phyloP scores from a whole-genome alignment of 495 filamentous ascomycete genomes.

The Sordaria brevicollis region DNA sequence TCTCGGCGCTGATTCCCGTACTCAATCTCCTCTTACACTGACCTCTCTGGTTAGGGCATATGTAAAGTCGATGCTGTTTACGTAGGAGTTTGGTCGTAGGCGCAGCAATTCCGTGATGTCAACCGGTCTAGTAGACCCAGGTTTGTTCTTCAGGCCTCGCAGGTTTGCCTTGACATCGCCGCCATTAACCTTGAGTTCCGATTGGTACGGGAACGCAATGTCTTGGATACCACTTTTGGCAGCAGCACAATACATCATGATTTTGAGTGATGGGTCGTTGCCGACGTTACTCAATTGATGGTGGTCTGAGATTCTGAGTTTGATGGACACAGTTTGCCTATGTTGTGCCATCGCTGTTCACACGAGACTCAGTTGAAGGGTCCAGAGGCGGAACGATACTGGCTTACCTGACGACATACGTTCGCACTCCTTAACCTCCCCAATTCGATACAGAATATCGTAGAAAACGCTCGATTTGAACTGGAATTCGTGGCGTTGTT shows the following conservation, averaged over 20 bases:
- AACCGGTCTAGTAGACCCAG: constrained; percentile 83
- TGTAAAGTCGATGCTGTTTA: constrained; percentile 72
- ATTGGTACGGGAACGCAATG: constrained; percentile 80
- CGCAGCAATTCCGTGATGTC: constrained; percentile 76
- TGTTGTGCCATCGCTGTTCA: constrained; percentile 47
- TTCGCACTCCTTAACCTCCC: constrained; percentile 53
- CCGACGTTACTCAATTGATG: constrained; percentile 38
- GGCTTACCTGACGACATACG: constrained; percentile 35
- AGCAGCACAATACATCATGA: constrained; percentile 75
- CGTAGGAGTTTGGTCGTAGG: constrained; percentile 50
- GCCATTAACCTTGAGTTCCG: constrained; percentile 82
- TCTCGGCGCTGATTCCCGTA: not conserved
- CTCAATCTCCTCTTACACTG: constrained; percentile 9
- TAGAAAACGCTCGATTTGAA: constrained; percentile 81
- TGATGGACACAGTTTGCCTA: constrained; percentile 42
- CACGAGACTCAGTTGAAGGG: constrained; percentile 5
- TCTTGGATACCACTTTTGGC: constrained; percentile 53
- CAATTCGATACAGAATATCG: constrained; percentile 48
- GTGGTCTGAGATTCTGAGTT: constrained; percentile 41
- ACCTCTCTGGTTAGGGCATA: constrained; percentile 89
- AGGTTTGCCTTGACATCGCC: constrained; percentile 82
- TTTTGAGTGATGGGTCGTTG: constrained; percentile 42
- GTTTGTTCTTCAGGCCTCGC: constrained; percentile 87
- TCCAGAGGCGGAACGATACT: not conserved
- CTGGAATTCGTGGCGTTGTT: constrained; percentile 2